phyloP scores from a whole-genome alignment of 495 filamentous ascomycete genomes.

The Amorphotheca resinae region DNA sequence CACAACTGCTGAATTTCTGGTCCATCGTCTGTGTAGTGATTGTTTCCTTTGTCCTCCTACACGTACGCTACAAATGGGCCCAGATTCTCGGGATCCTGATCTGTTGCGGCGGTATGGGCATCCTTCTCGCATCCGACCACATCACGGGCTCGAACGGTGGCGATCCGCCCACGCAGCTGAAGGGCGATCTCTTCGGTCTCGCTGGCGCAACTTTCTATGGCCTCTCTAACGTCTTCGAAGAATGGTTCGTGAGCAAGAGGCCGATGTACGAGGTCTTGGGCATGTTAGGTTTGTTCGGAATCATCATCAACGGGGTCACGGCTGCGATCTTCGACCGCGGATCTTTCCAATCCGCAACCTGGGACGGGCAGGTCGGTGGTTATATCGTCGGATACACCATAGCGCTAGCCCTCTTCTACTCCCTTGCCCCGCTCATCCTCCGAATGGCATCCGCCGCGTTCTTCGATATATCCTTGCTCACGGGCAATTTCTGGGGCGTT shows the following conservation, averaged over 20 bases:
- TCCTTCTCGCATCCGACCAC: slow-evolving; percentile 81
- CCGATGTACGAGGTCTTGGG: slow-evolving; percentile 90
- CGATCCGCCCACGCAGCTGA: slow-evolving; percentile 55
- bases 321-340: slow-evolving; percentile 78
- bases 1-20: slow-evolving; percentile 98
- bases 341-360: slow-evolving; percentile 53
- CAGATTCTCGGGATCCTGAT: slow-evolving; percentile 80
- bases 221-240: slow-evolving; percentile 77
- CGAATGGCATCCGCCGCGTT: slow-evolving; percentile 84
- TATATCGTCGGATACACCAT: slow-evolving; percentile 84
- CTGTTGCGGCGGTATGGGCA: slow-evolving; percentile 85
- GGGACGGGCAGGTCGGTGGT: slow-evolving; percentile 57
- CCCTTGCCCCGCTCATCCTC: slow-evolving; percentile 71
- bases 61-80: slow-evolving; percentile 74
- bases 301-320: slow-evolving; percentile 84
- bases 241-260: slow-evolving; percentile 77
- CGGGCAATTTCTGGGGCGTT: slow-evolving; percentile 94
- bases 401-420: slow-evolving; percentile 73
- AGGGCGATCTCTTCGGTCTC: slow-evolving; percentile 87
- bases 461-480: slow-evolving; percentile 91
- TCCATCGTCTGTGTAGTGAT: slow-evolving; percentile 86
- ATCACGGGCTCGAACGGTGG: slow-evolving; percentile 56
- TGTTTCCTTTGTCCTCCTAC: slow-evolving; percentile 68
- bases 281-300: slow-evolving; percentile 79
- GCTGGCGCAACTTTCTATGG: slow-evolving; percentile 87